These are phyloP conservation scores for Hypoxylon sp. DNA, from an alignment of 2,329 filamentous ascomycete species.

Conservation along the genomic window DNA sequence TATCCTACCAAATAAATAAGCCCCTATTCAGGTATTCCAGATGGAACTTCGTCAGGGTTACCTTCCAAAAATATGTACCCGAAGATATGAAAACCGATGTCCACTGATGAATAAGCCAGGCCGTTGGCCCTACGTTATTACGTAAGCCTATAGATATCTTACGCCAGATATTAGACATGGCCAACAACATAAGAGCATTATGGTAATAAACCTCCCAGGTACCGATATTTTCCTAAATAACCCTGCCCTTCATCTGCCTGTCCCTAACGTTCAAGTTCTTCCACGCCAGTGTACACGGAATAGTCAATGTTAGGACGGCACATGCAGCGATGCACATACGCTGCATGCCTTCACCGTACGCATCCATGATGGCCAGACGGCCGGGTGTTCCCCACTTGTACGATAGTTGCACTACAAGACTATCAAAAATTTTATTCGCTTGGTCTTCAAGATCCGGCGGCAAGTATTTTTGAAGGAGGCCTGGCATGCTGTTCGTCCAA, in stretches of 20 bases:
- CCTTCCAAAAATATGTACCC: too few species aligned
- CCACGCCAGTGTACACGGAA: slow-evolving; percentile 10
- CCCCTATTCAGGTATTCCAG: too few species aligned
- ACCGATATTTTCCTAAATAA: background rate
- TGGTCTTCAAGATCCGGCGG: slow-evolving; percentile 57
- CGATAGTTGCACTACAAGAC: slow-evolving; percentile 63
- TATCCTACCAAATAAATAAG: too few species aligned
- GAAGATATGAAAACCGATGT: too few species aligned
- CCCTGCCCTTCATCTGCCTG: slow-evolving; percentile 24
- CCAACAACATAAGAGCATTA: background rate
- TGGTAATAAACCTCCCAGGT: background rate
- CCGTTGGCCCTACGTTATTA: too few species aligned
- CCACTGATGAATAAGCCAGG: too few species aligned
- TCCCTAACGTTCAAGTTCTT: slow-evolving; percentile 11
- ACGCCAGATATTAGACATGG: background rate
- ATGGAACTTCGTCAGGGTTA: too few species aligned
- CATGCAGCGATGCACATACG: slow-evolving; percentile 27
- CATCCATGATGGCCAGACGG: slow-evolving; percentile 66
- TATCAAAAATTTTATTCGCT: slow-evolving; percentile 63
- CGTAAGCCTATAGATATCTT: background rate
- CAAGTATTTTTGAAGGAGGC: slow-evolving; percentile 62
- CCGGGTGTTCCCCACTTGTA: slow-evolving; percentile 63
- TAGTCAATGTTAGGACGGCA: slow-evolving; percentile 8
- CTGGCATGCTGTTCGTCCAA: slow-evolving; percentile 69
- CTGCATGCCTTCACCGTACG: slow-evolving; percentile 60